Percentiles rank a stretch among this genome's conserved stretches.
Conservation (phyloP, 495 filamentous ascomycete genomes). For the Cryomyces minteri region DNA sequence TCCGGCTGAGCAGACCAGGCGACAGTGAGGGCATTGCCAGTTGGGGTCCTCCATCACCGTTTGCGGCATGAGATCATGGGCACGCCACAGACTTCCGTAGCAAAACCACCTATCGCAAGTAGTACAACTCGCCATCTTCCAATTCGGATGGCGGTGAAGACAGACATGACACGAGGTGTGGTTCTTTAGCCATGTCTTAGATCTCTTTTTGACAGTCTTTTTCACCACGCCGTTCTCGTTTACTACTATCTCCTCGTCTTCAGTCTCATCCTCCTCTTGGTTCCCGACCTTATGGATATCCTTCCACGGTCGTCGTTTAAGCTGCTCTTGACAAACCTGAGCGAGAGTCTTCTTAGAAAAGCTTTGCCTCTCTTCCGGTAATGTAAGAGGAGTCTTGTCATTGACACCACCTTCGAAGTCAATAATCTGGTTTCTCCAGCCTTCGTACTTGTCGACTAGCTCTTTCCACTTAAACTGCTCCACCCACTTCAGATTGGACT, state of each 20-base stretch:
- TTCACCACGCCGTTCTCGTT: conserved; percentile 23
- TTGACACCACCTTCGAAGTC: conserved; percentile 40
- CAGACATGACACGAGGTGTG: conserved; percentile 60
- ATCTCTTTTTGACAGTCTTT: conserved; percentile 30
- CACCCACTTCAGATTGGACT: conserved; percentile 72
- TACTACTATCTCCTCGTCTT: conserved; percentile 21
- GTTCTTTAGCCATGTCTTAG: conserved; percentile 26
- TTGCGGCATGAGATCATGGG: conserved; percentile 72
- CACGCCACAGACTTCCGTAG: conserved; percentile 74
- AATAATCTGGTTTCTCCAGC: conserved; percentile 61
- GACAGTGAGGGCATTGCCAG: conserved; percentile 81
- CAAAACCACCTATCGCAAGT: conserved; percentile 61
- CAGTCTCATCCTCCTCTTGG: conserved; percentile 15
- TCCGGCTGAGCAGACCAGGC: conserved; percentile 66
- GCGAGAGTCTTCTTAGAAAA: conserved; percentile 59
- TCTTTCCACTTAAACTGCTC: conserved; percentile 81
- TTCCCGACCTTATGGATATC: conserved; percentile 30
- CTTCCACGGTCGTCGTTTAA: conserved; percentile 49
- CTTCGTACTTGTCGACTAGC: conserved; percentile 58
- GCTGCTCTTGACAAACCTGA: conserved; percentile 76
- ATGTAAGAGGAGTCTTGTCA: conserved; percentile 39
- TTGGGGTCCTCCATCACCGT: conserved; percentile 53
- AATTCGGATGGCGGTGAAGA: conserved; percentile 47
- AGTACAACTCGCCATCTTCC: conserved; percentile 66
- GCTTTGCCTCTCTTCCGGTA: conserved; percentile 43